Percentiles rank a stretch among this genome's conserved stretches.
phyloP scores from a whole-genome alignment of 331 rosid genomes.

The Arachis monticola region DNA sequence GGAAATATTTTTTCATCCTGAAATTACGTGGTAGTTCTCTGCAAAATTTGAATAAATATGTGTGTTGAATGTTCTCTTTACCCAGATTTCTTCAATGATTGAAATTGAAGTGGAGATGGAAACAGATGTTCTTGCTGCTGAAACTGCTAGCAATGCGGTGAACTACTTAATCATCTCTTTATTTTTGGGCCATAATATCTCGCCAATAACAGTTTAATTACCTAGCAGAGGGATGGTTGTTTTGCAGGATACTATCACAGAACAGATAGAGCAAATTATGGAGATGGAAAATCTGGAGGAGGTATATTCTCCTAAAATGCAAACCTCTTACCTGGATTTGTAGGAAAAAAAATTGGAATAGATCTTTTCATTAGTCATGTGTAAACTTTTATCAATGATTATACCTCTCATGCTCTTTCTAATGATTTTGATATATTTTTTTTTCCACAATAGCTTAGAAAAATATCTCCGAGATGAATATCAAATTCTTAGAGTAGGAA shows the following conservation, averaged over 20 bases:
- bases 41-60: slow-evolving; percentile 22
- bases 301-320: slow-evolving; percentile 51
- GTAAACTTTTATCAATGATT: too few relatives aligned
- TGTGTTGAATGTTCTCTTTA: slow-evolving; percentile 27
- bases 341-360: neutral
- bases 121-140: slow-evolving; percentile 91
- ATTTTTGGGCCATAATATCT: slow-evolving; percentile 33
- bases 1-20: slow-evolving; percentile 7
- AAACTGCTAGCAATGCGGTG: slow-evolving; percentile 82
- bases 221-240: slow-evolving; percentile 34
- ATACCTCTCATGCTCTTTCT: neutral
- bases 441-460: slow-evolving; percentile 8
- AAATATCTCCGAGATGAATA: slow-evolving; percentile 23
- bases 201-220: slow-evolving; percentile 24
- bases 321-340: slow-evolving; percentile 9
- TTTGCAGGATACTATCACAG: slow-evolving; percentile 79
- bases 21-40: slow-evolving; percentile 18
- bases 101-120: slow-evolving; percentile 98
- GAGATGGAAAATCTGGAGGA: slow-evolving; percentile 96
- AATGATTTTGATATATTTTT: neutral
- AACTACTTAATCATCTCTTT: slow-evolving; percentile 23
- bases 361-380: neutral
- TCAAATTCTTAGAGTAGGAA: slow-evolving; percentile 9
- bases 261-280: slow-evolving; percentile 92
- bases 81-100: slow-evolving; percentile 92